Evolutionary conservation across 2,329 filamentous ascomycete species (phyloP), one percentile per base, ranked within the genome.

Genomic region (Emydomyces testavorans): DNA sequence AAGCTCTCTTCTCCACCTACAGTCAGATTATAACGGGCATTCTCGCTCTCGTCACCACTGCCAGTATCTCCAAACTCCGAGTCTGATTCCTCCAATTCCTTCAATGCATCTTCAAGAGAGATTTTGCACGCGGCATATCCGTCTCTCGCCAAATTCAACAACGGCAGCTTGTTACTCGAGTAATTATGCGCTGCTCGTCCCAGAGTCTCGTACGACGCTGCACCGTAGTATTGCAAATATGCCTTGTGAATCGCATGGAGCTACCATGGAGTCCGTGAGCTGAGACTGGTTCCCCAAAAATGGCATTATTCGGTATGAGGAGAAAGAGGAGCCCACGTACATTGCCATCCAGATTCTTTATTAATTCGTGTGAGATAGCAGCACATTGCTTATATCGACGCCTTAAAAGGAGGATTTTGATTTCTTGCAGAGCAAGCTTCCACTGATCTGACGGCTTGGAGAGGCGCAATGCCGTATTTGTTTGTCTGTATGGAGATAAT

Each of bases 211-310:
- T 71, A 67, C 21, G 63, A 69, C 7, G 70, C 58, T 2, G 65
- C 72, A 7, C 62, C 61, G 57, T 74, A 73, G 56, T 73, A 72
- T 50, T 63, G 62, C 32, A 74, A 61, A 53, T 67, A 73, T 4
- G 61, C 60, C 20, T 58, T 59, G 48, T 64, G 53, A 24, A 66
- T 52, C 5, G 60, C 56, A 48, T 66, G 54, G 18, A 63, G 53
- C 65, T 69, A 42, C 38, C n/a, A 5, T 39, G 2, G n/a, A 23
- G 8, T 35, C 1, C 11, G 29, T 15, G 7, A 43, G 29, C 24
- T 34, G 26, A 24, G 10, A 32, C 8, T 8, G 10, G 15, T n/a
- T 11, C 16, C 2, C 16, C 15, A 13, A 29, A 7, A n/a, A 20
- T 16, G 6, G 16, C 20, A n/a, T 38, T 18, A 29, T n/a, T 16